Conservation (phyloP, 495 filamentous ascomycete genomes). For the Penicillium longicatenatum region DNA sequence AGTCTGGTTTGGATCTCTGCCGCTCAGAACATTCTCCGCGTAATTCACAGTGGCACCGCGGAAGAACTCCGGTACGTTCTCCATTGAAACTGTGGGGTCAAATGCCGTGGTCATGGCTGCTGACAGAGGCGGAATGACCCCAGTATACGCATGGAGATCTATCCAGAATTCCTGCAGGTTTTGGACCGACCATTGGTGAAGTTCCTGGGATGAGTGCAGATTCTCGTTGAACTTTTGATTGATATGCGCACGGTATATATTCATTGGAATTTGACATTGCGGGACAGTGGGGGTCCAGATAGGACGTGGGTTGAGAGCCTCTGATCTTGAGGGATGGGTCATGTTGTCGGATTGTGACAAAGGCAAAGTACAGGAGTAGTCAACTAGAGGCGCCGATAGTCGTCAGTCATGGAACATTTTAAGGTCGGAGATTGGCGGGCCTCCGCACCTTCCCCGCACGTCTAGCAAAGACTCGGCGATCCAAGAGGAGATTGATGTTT, state of each 20-base stretch:
- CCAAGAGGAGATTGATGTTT: no score
- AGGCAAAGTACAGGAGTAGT: background rate
- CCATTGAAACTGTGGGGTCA: conserved; percentile 61
- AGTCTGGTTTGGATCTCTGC: conserved; percentile 51
- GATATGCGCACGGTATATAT: conserved; percentile 25
- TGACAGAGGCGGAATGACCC: conserved; percentile 36
- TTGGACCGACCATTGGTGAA: conserved; percentile 21
- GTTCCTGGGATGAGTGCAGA: conserved; percentile 18
- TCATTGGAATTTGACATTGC: conserved; percentile 21
- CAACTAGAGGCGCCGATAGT: background rate
- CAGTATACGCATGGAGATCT: conserved; percentile 22
- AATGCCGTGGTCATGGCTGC: conserved; percentile 49
- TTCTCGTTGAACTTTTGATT: conserved; percentile 22
- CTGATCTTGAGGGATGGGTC: no score
- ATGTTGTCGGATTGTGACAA: no score
- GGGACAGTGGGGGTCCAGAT: conserved; percentile 19
- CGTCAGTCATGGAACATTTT: no score
- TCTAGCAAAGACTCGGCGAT: conserved; percentile 16
- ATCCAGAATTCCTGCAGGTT: conserved; percentile 26
- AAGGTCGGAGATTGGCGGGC: background rate
- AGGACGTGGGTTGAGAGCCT: background rate
- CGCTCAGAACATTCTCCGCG: conserved; percentile 67
- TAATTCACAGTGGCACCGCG: conserved; percentile 68
- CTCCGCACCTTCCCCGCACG: conserved; percentile 13
- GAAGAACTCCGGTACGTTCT: conserved; percentile 61